Evolutionary conservation across 805 yeast genomes (phyloP).

Genomic region (Wickerhamomyces strasburgensis): DNA sequence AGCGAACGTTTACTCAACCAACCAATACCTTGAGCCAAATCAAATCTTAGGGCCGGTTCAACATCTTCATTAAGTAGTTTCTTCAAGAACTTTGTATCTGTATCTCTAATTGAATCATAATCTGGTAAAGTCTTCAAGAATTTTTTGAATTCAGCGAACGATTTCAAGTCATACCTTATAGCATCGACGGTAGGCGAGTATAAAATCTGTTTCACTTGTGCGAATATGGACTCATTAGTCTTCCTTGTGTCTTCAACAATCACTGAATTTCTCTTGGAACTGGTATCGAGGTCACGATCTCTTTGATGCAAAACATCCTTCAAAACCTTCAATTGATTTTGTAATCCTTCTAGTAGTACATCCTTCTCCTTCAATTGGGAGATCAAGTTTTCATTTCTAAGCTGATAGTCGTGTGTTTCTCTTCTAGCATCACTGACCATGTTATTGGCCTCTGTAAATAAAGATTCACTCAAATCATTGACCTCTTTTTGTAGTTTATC

Average conservation of each 20-base stretch:
- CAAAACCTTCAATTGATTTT: slow-evolving; percentile 61
- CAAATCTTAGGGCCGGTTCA: slow-evolving; percentile 65
- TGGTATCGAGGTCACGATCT: slow-evolving; percentile 31
- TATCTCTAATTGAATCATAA: slow-evolving; percentile 33
- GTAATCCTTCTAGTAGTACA: slow-evolving; percentile 55
- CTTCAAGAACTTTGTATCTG: slow-evolving; percentile 50
- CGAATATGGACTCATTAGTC: background rate
- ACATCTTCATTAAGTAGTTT: slow-evolving; percentile 70
- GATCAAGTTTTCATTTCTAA: slow-evolving; percentile 51
- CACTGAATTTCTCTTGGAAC: slow-evolving; percentile 13
- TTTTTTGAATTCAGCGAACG: slow-evolving; percentile 34
- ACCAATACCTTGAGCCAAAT: slow-evolving; percentile 56
- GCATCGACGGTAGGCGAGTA: slow-evolving; percentile 38
- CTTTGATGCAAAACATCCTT: slow-evolving; percentile 50
- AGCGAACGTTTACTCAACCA: slow-evolving; percentile 60
- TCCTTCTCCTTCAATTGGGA: slow-evolving; percentile 65
- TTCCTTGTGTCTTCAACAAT: slow-evolving; percentile 1
- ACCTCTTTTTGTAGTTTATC: slow-evolving; percentile 63
- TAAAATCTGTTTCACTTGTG: slow-evolving; percentile 26
- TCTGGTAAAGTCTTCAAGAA: slow-evolving; percentile 32
- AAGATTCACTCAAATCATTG: slow-evolving; percentile 70
- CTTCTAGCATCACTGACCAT: slow-evolving; percentile 79
- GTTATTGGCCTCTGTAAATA: slow-evolving; percentile 78
- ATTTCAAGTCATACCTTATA: slow-evolving; percentile 37
- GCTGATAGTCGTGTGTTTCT: slow-evolving; percentile 54